Evolutionary conservation across 2,329 filamentous ascomycete species (phyloP).

Genomic region (Fusarium sp.): DNA sequence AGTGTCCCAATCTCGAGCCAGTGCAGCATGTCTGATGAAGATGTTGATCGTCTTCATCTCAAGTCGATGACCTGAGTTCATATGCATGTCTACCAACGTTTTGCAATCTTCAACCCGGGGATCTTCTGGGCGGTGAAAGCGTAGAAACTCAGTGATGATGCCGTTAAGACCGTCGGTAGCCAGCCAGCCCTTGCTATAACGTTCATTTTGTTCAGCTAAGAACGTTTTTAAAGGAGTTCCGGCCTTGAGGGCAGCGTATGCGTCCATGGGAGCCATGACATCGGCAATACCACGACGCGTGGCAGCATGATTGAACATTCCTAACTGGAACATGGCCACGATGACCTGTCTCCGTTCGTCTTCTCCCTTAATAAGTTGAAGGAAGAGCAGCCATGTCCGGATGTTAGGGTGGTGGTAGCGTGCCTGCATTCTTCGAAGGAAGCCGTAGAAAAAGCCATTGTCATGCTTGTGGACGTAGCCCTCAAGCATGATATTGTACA

Average conservation of each 20-base stretch:
- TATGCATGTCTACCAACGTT: constrained; percentile 44
- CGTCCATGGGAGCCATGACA: constrained; percentile 59
- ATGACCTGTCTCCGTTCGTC: constrained; percentile 62
- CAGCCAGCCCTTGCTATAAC: constrained; percentile 63
- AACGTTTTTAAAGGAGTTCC: constrained; percentile 54
- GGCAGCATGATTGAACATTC: constrained; percentile 55
- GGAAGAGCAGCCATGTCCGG: constrained; percentile 62
- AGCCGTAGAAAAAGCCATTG: constrained; percentile 55
- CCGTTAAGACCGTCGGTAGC: constrained; percentile 52
- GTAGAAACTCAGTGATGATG: constrained; percentile 58
- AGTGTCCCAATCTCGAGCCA: constrained; percentile 48
- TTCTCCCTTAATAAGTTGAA: constrained; percentile 69
- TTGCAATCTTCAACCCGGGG: constrained; percentile 46
- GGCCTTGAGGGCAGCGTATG: constrained; percentile 55
- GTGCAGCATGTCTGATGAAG: constrained; percentile 51
- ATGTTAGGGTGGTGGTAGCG: constrained; percentile 56
- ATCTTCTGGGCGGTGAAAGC: constrained; percentile 50
- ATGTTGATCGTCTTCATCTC: constrained; percentile 53
- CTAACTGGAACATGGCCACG: constrained; percentile 59
- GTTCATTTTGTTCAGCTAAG: constrained; percentile 54
- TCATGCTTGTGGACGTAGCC: constrained; percentile 56
- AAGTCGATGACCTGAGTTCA: constrained; percentile 43
- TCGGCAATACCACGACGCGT: constrained; percentile 55
- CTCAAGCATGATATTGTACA: constrained; percentile 62
- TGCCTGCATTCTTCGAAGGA: constrained; percentile 56